Conservation (phyloP, 2,329 filamentous ascomycete genomes). For the Fusarium torreyae region DNA sequence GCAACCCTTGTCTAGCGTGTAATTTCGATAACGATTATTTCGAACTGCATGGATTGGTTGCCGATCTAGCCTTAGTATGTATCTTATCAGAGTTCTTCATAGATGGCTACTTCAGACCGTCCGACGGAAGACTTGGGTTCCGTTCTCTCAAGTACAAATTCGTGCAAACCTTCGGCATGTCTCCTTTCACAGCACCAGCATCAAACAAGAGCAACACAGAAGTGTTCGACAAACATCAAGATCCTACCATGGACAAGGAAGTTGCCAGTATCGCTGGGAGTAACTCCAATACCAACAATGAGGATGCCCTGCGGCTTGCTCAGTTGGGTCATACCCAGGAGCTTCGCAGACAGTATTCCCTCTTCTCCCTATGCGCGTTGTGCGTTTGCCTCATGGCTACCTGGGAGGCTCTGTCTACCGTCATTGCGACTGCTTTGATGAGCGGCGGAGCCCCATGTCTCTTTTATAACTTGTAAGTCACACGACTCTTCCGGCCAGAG, state of each 20-base stretch:
- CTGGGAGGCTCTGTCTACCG: conserved; percentile 65
- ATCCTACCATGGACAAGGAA: conserved; percentile 15
- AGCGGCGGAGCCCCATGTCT: conserved; percentile 63
- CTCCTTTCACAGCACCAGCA: background rate
- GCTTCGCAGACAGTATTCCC: conserved; percentile 55
- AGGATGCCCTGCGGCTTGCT: conserved; percentile 46
- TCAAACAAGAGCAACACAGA: background rate
- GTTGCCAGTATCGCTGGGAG: conserved; percentile 1
- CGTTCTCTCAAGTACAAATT: conserved; percentile 2
- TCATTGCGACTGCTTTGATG: conserved; percentile 60
- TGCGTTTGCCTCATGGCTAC: conserved; percentile 66
- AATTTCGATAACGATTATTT: conserved; percentile 1
- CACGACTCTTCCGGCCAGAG: accelerated
- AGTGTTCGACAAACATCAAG: background rate
- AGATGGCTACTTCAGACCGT: background rate
- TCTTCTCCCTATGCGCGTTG: conserved; percentile 61
- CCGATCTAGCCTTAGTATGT: background rate
- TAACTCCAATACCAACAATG: background rate
- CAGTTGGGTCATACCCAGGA: conserved; percentile 52
- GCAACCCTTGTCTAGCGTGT: conserved; percentile 20
- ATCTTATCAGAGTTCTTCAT: background rate
- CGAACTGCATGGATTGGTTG: background rate
- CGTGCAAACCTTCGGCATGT: background rate
- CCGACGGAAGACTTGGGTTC: background rate
- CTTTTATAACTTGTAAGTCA: conserved; percentile 54